Evolutionary conservation across 441 rosid genomes (phyloP).

Genomic region (Mallotus japonicus): DNA sequence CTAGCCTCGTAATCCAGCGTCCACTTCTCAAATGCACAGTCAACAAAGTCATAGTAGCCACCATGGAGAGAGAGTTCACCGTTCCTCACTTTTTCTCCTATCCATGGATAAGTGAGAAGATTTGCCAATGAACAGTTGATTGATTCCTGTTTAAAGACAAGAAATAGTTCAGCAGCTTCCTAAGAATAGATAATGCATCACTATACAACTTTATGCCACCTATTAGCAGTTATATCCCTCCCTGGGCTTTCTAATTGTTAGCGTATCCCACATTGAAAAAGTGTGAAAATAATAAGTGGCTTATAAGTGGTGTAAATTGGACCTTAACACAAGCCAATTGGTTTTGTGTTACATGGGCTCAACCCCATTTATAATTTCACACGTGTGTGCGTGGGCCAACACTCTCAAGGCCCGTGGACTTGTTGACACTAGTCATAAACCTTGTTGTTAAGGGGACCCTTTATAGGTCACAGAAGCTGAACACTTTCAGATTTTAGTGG

Average conservation of each 20-base stretch:
- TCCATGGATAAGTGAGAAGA: constrained; percentile 90
- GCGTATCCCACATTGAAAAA: too few relatives aligned
- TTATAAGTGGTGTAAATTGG: too few relatives aligned
- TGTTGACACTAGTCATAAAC: too few relatives aligned
- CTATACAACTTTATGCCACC: background rate
- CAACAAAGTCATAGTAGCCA: constrained; percentile 76
- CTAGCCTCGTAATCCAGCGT: constrained; percentile 60
- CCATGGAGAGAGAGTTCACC: constrained; percentile 72
- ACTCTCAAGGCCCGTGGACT: too few relatives aligned
- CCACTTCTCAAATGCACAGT: constrained; percentile 93
- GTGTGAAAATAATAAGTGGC: too few relatives aligned
- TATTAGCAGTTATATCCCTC: background rate
- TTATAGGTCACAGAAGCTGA: background rate
- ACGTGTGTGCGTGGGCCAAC: too few relatives aligned
- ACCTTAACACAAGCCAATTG: too few relatives aligned
- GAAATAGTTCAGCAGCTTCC: background rate
- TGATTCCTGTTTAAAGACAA: constrained; percentile 51
- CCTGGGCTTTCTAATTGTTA: background rate
- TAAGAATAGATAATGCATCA: background rate
- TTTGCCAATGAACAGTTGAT: constrained; percentile 63
- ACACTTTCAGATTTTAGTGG: background rate
- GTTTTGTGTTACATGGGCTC: too few relatives aligned
- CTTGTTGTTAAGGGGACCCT: background rate
- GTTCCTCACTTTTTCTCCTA: constrained; percentile 68
- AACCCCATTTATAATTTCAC: too few relatives aligned